Percentiles rank a stretch among this genome's conserved stretches.
Conservation (phyloP, 768 basidiomycete species). For the Lactarius vividus region DNA sequence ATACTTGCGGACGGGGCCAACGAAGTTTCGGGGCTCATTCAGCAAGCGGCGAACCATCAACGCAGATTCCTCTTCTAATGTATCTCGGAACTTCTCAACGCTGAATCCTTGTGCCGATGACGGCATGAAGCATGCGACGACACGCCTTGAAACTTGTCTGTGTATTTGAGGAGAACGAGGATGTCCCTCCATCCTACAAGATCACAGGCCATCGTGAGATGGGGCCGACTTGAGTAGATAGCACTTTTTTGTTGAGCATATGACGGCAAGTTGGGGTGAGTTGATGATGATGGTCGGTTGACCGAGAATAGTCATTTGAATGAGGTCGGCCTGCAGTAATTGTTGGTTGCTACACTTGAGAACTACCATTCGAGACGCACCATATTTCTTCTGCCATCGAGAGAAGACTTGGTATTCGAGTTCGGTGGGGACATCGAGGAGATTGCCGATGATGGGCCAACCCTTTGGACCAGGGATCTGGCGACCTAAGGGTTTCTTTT, state of each 20-base stretch:
- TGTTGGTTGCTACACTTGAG: not conserved
- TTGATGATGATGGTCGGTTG: conserved; percentile 31
- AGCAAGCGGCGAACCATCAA: conserved; percentile 22
- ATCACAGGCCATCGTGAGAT: conserved; percentile 28
- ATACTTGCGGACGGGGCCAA: conserved; percentile 27
- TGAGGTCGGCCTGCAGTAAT: conserved; percentile 28
- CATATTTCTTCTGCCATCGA: conserved; percentile 25
- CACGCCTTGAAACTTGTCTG: conserved; percentile 28
- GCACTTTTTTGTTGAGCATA: conserved; percentile 32
- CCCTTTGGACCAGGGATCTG: conserved; percentile 24
- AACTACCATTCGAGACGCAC: conserved; percentile 9
- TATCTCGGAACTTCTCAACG: conserved; percentile 25
- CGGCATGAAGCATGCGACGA: conserved; percentile 25
- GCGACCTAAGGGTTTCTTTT: conserved; percentile 21
- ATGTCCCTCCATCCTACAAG: conserved; percentile 27
- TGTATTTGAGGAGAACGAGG: conserved; percentile 28
- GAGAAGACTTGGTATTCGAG: conserved; percentile 24
- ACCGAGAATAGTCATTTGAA: conserved; percentile 30
- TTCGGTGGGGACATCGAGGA: conserved; percentile 25
- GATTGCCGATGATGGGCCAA: conserved; percentile 28
- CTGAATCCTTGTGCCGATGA: conserved; percentile 24
- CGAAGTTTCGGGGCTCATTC: conserved; percentile 22
- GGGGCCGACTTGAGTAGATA: conserved; percentile 30
- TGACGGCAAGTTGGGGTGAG: conserved; percentile 26
- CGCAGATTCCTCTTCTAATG: conserved; percentile 24